Evolutionary conservation across 176 grass and related monocot species (phyloP), one percentile per base, ranked within the genome.

Genomic region (Melocanna baccifera): DNA sequence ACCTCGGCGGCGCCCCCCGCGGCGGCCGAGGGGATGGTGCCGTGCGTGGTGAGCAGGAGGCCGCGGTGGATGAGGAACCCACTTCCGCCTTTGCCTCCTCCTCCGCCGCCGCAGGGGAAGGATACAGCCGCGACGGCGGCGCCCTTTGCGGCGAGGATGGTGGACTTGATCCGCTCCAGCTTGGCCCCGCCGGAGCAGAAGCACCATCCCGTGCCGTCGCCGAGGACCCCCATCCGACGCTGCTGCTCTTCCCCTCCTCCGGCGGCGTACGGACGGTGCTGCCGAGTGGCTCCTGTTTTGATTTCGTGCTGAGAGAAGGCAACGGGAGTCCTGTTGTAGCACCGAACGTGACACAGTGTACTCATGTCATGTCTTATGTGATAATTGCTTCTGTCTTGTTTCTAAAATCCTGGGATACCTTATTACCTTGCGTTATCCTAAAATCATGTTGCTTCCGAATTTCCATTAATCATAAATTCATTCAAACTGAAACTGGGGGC

Each of bases 1-100:
- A 98, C 91, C 67, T 92, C 96, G 62, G 91, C 96, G 23, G 81
- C 48, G 67, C 67, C 93, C 13, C 91, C 89, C 2, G 79, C 84
- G 1, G 89, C 50, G 66, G 81, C 83, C 8, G 96, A 93, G 15
- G 96, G 93, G 77, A 95, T 85, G 78, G 88, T 93, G 34, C 91
- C 86, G 77, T 98, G 96, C 9, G 93, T 93, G 32, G 93, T 98
- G 83, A 98, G 87, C 53, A 98, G 80, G 56, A 98, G 91, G 71
- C 77, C 86, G 20, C 91, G 91, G 76, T 98, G 93, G 67, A 98
- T 90, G 71, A 98, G 85, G 85, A 98, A 89, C 37, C 96, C 96
- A 12, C 89, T 90, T 53, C 93, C 93, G 9, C 84, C 50, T 74
- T 81, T 81, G 1, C 92, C 86, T 18, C 89, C 85, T 15, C 78